Evolutionary conservation across 2,329 filamentous ascomycete species (phyloP).

Genomic region (Ustilaginoidea virens): DNA sequence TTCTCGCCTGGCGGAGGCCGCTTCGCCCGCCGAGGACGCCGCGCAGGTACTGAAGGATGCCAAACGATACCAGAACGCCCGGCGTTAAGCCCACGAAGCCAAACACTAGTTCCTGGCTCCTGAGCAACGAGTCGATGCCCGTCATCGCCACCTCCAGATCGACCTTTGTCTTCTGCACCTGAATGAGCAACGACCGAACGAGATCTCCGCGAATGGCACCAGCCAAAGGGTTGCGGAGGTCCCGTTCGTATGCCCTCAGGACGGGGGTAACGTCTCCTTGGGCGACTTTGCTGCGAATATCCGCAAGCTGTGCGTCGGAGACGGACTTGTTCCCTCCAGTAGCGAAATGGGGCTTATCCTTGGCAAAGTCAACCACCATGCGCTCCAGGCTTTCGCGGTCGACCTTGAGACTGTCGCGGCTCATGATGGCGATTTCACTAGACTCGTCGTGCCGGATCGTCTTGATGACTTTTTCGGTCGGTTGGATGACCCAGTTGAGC

Average conservation of each 20-base stretch:
- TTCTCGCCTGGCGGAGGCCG: conserved; percentile 48
- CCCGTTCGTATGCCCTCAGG: conserved; percentile 78
- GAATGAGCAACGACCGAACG: conserved; percentile 79
- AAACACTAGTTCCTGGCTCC: conserved; percentile 93
- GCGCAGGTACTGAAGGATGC: conserved; percentile 55
- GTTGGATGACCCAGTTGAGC: conserved; percentile 90
- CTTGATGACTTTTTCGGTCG: conserved; percentile 64
- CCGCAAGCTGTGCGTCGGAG: conserved; percentile 52
- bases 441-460: conserved; percentile 88
- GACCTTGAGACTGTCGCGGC: conserved; percentile 75
- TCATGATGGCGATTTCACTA: conserved; percentile 95
- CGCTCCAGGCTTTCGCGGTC: conserved; percentile 86
- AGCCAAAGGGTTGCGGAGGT: conserved; percentile 65
- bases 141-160: conserved; percentile 93
- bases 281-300: conserved; percentile 64
- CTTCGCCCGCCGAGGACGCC: conserved; percentile 54
- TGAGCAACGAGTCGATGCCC: conserved; percentile 85
- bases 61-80: conserved; percentile 73
- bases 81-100: conserved; percentile 93
- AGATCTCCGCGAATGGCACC: conserved; percentile 78
- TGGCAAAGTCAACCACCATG: conserved; percentile 94
- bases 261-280: conserved; percentile 91
- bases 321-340: conserved; percentile 31
- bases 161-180: conserved; percentile 97
- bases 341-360: conserved; percentile 57